Conservation (phyloP, 306 rosid genomes). For the Sicyos baderoa region DNA sequence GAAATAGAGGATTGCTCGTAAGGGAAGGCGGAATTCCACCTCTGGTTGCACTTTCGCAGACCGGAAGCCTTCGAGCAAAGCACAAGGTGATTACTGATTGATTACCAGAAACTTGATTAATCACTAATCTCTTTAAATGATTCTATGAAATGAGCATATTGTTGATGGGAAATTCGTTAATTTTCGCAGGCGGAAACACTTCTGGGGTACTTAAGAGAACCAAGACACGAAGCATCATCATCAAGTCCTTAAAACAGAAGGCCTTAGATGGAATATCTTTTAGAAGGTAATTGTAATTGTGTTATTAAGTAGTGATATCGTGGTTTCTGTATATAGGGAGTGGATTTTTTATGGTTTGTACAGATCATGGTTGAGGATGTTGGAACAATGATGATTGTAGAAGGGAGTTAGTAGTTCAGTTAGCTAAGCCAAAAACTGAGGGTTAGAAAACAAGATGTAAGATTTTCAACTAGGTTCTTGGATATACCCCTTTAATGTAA, state of each 20-base stretch:
- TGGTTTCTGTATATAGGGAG: slow-evolving; percentile 36
- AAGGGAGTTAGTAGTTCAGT: slow-evolving; percentile 10
- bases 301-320: slow-evolving; percentile 33
- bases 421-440: slow-evolving; percentile 22
- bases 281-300: slow-evolving; percentile 45
- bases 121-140: neutral
- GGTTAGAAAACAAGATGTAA: slow-evolving; percentile 13
- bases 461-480: slow-evolving; percentile 50
- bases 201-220: slow-evolving; percentile 85
- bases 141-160: neutral
- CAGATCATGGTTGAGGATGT: slow-evolving; percentile 53
- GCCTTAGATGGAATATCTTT: slow-evolving; percentile 12
- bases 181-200: slow-evolving; percentile 86
- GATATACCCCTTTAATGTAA: neutral
- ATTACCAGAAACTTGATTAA: neutral
- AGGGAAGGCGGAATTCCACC: slow-evolving; percentile 95
- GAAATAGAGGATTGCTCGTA: slow-evolving; percentile 72
- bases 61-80: slow-evolving; percentile 71
- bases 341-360: slow-evolving; percentile 58
- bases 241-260: slow-evolving; percentile 40
- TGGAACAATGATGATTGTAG: slow-evolving; percentile 34
- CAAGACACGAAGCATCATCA: slow-evolving; percentile 77
- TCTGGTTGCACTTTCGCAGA: slow-evolving; percentile 79
- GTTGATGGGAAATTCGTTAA: slow-evolving; percentile 16
- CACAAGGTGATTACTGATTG: slow-evolving; percentile 45